A percentile compares a stretch with the other conserved stretches of the same genome.
These are phyloP conservation scores for button mushroom (Agaricus bisporus) DNA, from an alignment of 768 basidiomycete species.

Conservation along the genomic window DNA sequence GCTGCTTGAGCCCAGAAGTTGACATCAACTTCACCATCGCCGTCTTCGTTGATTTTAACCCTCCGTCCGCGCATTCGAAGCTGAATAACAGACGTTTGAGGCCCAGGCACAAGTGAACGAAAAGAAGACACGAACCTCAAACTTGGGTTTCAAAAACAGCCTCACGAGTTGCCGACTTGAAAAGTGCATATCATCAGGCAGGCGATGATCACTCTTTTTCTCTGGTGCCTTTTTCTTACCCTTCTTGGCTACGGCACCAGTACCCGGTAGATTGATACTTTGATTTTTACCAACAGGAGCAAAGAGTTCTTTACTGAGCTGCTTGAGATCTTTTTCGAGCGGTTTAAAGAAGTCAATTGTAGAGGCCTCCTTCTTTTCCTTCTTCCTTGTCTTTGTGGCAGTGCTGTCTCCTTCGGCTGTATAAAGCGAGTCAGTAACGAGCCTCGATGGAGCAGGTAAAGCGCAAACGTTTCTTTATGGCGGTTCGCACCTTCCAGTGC, in stretches of 20 bases:
- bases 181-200: constrained; percentile 99
- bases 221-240: constrained; percentile 52
- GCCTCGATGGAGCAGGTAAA: background rate
- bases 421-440: constrained; percentile 4
- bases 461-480: constrained; percentile 67
- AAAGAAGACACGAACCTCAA: constrained; percentile 55
- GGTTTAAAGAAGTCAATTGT: constrained; percentile 74
- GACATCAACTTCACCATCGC: constrained; percentile 89
- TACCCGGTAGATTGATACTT: constrained; percentile 62
- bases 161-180: constrained; percentile 85
- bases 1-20: constrained; percentile 97
- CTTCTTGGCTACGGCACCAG: constrained; percentile 35
- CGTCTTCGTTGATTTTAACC: constrained; percentile 48
- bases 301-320: constrained; percentile 67
- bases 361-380: constrained; percentile 75
- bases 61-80: constrained; percentile 83
- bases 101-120: background rate
- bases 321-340: constrained; percentile 52
- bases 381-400: constrained; percentile 45
- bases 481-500: constrained; percentile 91
- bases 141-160: constrained; percentile 94
- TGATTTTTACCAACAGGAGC: constrained; percentile 67
- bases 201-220: constrained; percentile 66
- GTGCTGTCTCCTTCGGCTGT: constrained; percentile 36
- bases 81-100: constrained; percentile 36